Evolutionary conservation across 202 grass and related monocot species (phyloP).

Genomic region (Sporobolus alterniflorus): DNA sequence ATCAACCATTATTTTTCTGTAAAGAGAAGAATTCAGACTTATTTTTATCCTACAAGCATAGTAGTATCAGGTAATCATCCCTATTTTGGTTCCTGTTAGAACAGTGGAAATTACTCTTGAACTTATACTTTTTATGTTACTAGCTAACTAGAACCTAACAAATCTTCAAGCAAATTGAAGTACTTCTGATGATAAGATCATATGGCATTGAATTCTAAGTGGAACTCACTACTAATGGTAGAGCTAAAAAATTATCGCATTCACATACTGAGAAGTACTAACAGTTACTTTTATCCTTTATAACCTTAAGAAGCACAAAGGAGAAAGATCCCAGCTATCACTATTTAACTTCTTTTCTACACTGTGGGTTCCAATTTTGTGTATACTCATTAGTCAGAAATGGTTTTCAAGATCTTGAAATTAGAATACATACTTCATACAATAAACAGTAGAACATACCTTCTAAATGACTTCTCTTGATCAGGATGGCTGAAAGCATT

Average conservation of each 20-base stretch:
- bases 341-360: background rate
- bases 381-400: background rate
- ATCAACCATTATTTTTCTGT: background rate
- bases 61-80: background rate
- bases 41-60: background rate
- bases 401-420: conserved; percentile 1
- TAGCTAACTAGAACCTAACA: background rate
- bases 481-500: conserved; percentile 46
- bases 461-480: conserved; percentile 62
- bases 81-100: background rate
- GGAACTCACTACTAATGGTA: background rate
- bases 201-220: background rate
- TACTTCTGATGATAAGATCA: background rate
- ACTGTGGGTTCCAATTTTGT: background rate
- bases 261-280: background rate
- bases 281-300: background rate
- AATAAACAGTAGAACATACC: conserved; percentile 21
- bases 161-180: background rate
- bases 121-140: background rate
- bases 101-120: background rate
- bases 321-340: background rate
- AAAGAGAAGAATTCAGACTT: background rate
- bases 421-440: conserved; percentile 19
- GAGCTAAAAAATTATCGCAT: background rate
- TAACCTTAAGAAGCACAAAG: background rate